Evolutionary conservation across 2,329 filamentous ascomycete genomes (phyloP), one percentile per base, ranked within the genome.

Genomic region (Colletotrichum sp.): DNA sequence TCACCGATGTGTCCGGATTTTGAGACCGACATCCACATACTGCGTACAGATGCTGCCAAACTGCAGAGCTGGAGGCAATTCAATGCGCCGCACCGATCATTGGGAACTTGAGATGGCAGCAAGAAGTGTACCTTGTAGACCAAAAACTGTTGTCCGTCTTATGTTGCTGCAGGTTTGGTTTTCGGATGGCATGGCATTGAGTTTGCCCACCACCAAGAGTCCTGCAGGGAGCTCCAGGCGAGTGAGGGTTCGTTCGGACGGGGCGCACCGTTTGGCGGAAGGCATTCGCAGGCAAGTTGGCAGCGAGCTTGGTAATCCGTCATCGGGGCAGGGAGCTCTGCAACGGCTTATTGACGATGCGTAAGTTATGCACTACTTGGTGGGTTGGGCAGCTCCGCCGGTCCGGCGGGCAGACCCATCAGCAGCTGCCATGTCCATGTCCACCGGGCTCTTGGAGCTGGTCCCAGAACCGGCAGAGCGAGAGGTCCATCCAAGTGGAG

Each of bases 361-460:
- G 68, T 59, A 59, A 48, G n/a, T 68, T 68, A 65, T 68, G 69
- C 57, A 67, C 25, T 19, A 16, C 6, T 1, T 15, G 15, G 5
- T 16, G 1, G 19, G 9, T 68, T 75, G 34, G 67, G 61, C 61
- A 72, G 30, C 52, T 57, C 30, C 19, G 39, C 12, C 57, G 27
- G 22, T 22, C 27, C 11, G 30, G n/a, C 52, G 66, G 30, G 22
- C n/a, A 63, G 59, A 59, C 28, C 30, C 28, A 61, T 25, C 9
- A 61, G 32, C 55, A 48, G 55, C 63, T 59, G 48, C 55, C 72
- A 36, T 16, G 63, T 25, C 73, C 44, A 48, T 16, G 69, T 16
- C 73, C 73, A 68, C 73, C 73, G 30, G 63, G 69, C 69, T 57
- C 44, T 72, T 68, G 69, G 73, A 72, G 69, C 68, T 64, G 55